phyloP scores from a whole-genome alignment of 1,284 basidiomycete species.

The Ganoderma sinense region DNA sequence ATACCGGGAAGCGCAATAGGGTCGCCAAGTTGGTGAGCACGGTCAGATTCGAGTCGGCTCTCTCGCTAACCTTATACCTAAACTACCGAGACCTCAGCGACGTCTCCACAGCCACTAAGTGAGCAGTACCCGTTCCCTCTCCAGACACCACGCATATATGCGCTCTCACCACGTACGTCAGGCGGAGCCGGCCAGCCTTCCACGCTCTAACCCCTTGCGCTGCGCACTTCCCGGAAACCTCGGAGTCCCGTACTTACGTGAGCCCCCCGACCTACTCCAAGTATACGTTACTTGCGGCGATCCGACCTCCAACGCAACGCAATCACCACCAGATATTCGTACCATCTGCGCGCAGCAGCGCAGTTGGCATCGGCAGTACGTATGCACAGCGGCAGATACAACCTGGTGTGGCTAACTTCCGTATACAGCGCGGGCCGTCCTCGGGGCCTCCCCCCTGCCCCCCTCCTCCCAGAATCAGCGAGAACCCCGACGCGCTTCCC shows the following conservation, averaged over 20 bases:
- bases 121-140: background rate
- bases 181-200: background rate
- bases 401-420: conserved; percentile 6
- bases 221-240: background rate
- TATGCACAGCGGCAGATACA: background rate
- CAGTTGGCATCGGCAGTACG: background rate
- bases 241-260: background rate
- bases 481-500: background rate
- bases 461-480: background rate
- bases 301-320: background rate
- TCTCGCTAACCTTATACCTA: background rate
- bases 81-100: background rate
- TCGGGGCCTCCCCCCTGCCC: background rate
- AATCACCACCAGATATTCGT: background rate
- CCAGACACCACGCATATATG: background rate
- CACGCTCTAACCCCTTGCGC: background rate
- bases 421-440: background rate
- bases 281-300: background rate
- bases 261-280: background rate
- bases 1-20: background rate
- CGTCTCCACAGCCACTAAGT: background rate
- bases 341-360: background rate
- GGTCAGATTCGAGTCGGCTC: background rate
- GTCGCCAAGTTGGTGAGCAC: background rate
- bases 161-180: background rate